Conservation (phyloP, 768 basidiomycete genomes). For the Boletus patriciae region DNA sequence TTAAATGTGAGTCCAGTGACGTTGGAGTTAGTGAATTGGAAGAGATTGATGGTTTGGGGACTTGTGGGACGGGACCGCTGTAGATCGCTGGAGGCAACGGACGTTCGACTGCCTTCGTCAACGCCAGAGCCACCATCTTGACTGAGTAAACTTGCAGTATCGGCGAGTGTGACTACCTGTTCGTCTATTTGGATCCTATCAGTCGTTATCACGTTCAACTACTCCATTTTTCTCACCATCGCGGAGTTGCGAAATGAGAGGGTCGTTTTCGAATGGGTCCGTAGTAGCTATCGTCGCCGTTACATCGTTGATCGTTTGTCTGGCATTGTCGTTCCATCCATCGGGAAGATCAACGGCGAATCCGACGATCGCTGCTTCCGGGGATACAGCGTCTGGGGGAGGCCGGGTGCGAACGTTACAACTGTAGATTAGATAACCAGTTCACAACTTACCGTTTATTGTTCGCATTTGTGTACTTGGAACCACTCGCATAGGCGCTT, state of each 20-base stretch:
- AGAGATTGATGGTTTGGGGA: neutral
- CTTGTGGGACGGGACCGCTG: neutral
- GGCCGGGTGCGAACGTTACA: neutral
- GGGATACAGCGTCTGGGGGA: neutral
- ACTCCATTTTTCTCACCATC: neutral
- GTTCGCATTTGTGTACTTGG: neutral
- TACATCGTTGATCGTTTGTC: neutral
- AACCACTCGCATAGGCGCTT: neutral
- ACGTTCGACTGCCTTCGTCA: neutral
- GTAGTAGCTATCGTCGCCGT: neutral
- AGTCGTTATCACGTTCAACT: neutral
- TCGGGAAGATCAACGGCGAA: neutral
- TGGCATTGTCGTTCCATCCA: neutral
- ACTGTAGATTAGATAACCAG: too few relatives aligned
- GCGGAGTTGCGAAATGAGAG: neutral
- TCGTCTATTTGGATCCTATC: neutral
- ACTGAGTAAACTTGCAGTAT: neutral
- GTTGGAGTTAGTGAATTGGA: constrained; percentile 3
- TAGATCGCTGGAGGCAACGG: neutral
- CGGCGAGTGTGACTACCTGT: neutral
- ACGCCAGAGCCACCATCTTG: neutral
- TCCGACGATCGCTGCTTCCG: neutral
- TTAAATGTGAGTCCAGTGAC: neutral
- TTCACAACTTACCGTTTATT: neutral
- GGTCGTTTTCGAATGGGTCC: constrained; percentile 5